Conservation (phyloP, 148 eudicot species). For the Rhododendron ferrugineum region DNA sequence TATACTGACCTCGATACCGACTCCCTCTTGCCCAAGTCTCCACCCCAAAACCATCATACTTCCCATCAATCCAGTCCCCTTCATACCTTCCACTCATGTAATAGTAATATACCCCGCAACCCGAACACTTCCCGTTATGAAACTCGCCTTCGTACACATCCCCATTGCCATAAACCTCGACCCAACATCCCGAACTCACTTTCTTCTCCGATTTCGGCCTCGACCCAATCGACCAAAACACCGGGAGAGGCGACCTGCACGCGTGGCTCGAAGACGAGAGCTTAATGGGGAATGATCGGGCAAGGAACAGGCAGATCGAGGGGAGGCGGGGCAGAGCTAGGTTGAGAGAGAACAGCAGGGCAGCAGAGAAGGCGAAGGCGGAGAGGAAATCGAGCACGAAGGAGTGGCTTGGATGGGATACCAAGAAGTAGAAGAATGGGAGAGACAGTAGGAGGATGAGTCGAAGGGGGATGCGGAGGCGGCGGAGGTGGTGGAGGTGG, state of each 20-base stretch:
- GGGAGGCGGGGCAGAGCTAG: constrained; percentile 81
- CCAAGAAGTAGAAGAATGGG: constrained; percentile 74
- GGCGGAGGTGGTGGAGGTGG: constrained; percentile 38
- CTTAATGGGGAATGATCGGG: constrained; percentile 59
- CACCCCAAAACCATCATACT: constrained; percentile 90
- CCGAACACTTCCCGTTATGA: constrained; percentile 88
- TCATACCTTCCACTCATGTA: constrained; percentile 92
- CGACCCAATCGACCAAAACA: constrained; percentile 90
- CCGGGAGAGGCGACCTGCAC: constrained; percentile 47
- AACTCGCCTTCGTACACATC: constrained; percentile 95
- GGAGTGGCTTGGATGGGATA: constrained; percentile 74
- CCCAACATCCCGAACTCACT: constrained; percentile 67
- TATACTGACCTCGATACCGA: constrained; percentile 78
- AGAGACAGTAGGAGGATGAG: constrained; percentile 47
- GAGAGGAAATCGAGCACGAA: constrained; percentile 76
- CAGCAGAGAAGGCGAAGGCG: constrained; percentile 86
- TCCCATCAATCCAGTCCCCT: constrained; percentile 97
- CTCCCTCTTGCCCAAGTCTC: constrained; percentile 97
- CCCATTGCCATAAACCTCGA: constrained; percentile 78
- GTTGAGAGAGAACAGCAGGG: constrained; percentile 72
- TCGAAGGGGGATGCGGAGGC: constrained; percentile 47
- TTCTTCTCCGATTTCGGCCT: constrained; percentile 51
- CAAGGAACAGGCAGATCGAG: constrained; percentile 64
- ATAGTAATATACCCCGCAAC: constrained; percentile 91
- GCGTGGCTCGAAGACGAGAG: constrained; percentile 26